phyloP scores from a whole-genome alignment of 192 early-diverging fungal species.

The Backusella tuberculispora region DNA sequence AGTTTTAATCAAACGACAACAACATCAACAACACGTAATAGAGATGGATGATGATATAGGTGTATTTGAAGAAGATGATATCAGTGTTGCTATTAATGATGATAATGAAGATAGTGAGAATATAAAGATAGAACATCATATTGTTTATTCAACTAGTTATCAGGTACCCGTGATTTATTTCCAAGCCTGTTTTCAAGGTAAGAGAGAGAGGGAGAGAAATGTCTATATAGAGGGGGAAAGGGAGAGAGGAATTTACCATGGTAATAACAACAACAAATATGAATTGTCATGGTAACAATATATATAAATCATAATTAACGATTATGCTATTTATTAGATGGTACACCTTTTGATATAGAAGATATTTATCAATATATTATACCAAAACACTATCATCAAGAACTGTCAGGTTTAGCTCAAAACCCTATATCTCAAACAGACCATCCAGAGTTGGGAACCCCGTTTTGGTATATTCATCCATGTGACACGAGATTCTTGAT shows the following conservation, averaged over 20 bases:
- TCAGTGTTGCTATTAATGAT: background rate
- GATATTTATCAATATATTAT: conserved; percentile 50
- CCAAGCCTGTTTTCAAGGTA: conserved; percentile 53
- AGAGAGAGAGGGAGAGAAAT: background rate
- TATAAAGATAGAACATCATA: conserved; percentile 55
- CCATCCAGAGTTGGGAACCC: conserved; percentile 56
- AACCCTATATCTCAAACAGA: conserved; percentile 43
- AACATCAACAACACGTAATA: background rate
- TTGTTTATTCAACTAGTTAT: conserved; percentile 63
- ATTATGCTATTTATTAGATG: conserved; percentile 30
- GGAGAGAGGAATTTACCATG: background rate
- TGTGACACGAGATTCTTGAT: conserved; percentile 63
- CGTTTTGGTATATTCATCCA: conserved; percentile 66
- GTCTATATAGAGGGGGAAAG: background rate
- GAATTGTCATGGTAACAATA: background rate
- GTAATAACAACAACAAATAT: background rate
- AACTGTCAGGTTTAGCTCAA: conserved; percentile 5
- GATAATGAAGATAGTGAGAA: background rate
- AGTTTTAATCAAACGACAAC: conserved; percentile 1
- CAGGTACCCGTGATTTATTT: conserved; percentile 66
- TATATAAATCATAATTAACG: too few relatives aligned
- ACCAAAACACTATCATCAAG: conserved; percentile 10
- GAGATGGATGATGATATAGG: background rate
- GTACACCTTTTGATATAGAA: conserved; percentile 39
- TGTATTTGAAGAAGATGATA: conserved; percentile 21